These are phyloP conservation scores for Saccharomycopsis hybrid DNA, from an alignment of 1,139 yeast species.

Conservation along the genomic window DNA sequence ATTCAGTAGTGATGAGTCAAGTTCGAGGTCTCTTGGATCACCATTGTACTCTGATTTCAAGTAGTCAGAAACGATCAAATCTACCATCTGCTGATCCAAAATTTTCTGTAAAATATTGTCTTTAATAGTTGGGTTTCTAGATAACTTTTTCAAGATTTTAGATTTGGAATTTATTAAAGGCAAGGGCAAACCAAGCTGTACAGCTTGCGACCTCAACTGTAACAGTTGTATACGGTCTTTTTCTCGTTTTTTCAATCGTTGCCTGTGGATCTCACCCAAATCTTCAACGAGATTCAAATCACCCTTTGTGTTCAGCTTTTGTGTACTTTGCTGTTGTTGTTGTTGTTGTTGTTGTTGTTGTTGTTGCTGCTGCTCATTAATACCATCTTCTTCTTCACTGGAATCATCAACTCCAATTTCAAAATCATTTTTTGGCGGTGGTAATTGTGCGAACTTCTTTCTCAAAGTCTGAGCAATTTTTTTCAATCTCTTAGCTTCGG, in stretches of 20 bases:
- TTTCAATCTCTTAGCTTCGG: neutral
- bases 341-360: too few species aligned
- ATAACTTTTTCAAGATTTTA: conserved; percentile 10
- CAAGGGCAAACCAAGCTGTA: conserved; percentile 44
- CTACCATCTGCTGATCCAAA: conserved; percentile 35
- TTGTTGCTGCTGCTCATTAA: conserved; percentile 24
- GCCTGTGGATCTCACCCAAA: conserved; percentile 23
- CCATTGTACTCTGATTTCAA: conserved; percentile 25
- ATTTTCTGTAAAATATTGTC: conserved; percentile 27
- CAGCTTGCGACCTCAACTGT: conserved; percentile 40
- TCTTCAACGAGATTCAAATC: too few species aligned
- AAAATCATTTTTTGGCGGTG: conserved; percentile 53
- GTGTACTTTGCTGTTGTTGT: too few species aligned
- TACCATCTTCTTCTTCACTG: conserved; percentile 25
- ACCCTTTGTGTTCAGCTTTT: too few species aligned
- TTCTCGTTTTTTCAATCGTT: neutral
- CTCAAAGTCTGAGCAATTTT: conserved; percentile 1
- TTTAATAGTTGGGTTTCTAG: neutral
- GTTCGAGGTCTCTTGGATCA: neutral
- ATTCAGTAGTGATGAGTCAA: neutral
- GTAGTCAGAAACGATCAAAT: conserved; percentile 44
- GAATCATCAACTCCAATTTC: conserved; percentile 36
- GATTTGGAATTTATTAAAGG: conserved; percentile 33
- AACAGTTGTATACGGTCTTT: too few species aligned
- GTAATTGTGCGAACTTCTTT: conserved; percentile 36